phyloP scores from a whole-genome alignment of 768 basidiomycete genomes.

The Boletus vermiculosoides region DNA sequence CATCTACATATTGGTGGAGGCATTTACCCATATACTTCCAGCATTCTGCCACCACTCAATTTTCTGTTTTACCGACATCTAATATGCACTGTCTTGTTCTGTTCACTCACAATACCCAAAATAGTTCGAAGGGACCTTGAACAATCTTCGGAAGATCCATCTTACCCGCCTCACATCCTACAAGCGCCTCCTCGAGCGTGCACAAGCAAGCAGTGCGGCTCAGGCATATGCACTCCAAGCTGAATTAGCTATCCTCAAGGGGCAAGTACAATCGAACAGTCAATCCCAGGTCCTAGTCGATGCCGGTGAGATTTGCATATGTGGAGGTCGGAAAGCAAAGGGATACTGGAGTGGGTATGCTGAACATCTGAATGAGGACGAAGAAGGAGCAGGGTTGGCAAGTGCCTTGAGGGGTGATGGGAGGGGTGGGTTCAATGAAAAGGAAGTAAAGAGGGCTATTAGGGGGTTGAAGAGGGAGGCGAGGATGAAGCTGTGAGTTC shows the following conservation, averaged over 20 bases:
- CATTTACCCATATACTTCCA: neutral
- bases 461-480: slow-evolving; percentile 63
- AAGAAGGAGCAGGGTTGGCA: slow-evolving; percentile 43
- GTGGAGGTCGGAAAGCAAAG: slow-evolving; percentile 59
- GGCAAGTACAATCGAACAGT: slow-evolving; percentile 32
- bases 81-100: neutral
- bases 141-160: slow-evolving; percentile 42
- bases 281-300: slow-evolving; percentile 12
- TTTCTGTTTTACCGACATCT: neutral
- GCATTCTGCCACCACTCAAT: neutral
- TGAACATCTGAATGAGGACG: slow-evolving; percentile 44
- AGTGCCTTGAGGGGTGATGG: slow-evolving; percentile 47
- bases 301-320: slow-evolving; percentile 40
- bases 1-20: neutral
- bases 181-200: slow-evolving; percentile 76
- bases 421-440: slow-evolving; percentile 64
- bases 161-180: slow-evolving; percentile 63
- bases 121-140: slow-evolving; percentile 47
- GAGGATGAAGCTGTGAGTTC: slow-evolving; percentile 69
- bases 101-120: slow-evolving; percentile 4
- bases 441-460: slow-evolving; percentile 62
- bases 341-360: slow-evolving; percentile 76
- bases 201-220: slow-evolving; percentile 74
- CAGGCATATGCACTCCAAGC: slow-evolving; percentile 86
- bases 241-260: slow-evolving; percentile 66